Evolutionary conservation across 2,329 filamentous ascomycete genomes (phyloP).

Genomic region (Trichocomaceae sp.): DNA sequence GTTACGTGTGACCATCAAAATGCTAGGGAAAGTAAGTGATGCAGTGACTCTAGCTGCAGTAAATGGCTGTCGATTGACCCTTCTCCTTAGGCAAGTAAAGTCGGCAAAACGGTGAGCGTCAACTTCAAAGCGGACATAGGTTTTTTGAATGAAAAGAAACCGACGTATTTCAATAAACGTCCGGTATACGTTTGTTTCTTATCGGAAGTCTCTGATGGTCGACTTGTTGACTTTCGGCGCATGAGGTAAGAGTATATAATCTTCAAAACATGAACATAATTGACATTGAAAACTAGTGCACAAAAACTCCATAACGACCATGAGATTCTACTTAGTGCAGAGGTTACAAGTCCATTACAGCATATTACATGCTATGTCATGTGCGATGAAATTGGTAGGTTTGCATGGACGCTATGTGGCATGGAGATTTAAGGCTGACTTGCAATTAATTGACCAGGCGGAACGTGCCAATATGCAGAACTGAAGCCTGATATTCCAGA

Average conservation of each 20-base stretch:
- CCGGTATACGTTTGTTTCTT: conserved; percentile 66
- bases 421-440: neutral
- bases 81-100: conserved; percentile 25
- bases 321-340: conserved; percentile 54
- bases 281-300: conserved; percentile 42
- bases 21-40: conserved; percentile 40
- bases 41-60: conserved; percentile 14
- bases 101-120: conserved; percentile 46
- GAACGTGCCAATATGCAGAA: conserved; percentile 49
- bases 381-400: conserved; percentile 72
- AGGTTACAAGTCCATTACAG: conserved; percentile 50
- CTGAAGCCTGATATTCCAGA: conserved; percentile 46
- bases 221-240: conserved; percentile 61
- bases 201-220: conserved; percentile 63
- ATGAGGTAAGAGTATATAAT: conserved; percentile 41
- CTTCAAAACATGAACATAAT: neutral
- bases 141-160: conserved; percentile 60
- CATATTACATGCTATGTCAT: conserved; percentile 63
- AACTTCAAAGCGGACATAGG: conserved; percentile 61
- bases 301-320: conserved; percentile 58
- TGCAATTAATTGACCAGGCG: conserved; percentile 42
- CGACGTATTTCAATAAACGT: conserved; percentile 57
- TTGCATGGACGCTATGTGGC: neutral
- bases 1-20: conserved; percentile 49
- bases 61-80: neutral